These are phyloP conservation scores for Lolium multiflorum DNA, from an alignment of 176 grass and related monocot genomes.

Conservation along the genomic window DNA sequence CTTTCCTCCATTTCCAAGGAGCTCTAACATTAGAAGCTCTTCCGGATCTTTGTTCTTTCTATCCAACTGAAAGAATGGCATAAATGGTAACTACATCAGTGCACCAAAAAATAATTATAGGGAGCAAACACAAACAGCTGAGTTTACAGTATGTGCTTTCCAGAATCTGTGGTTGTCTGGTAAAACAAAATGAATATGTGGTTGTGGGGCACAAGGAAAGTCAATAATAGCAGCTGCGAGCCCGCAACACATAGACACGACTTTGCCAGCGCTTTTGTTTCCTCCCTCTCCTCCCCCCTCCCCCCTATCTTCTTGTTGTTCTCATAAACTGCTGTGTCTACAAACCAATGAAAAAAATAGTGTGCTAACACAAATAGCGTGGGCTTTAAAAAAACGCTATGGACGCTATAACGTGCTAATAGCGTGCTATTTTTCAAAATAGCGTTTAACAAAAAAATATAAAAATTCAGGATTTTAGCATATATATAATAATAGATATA, in stretches of 20 bases:
- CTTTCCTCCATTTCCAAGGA: slow-evolving; percentile 89
- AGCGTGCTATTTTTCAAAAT: too few species aligned
- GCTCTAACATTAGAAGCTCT: slow-evolving; percentile 77
- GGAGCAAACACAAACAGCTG: not conserved
- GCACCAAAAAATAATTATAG: slow-evolving; percentile 13
- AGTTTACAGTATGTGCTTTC: not conserved
- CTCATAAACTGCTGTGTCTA: slow-evolving; percentile 9
- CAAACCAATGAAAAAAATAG: too few species aligned
- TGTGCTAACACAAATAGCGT: too few species aligned
- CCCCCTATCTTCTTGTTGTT: not conserved
- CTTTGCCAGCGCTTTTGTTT: not conserved
- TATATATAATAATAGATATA: too few species aligned
- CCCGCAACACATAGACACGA: not conserved
- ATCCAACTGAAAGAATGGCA: slow-evolving; percentile 73
- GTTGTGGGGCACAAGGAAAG: not conserved
- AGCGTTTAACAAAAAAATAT: too few species aligned
- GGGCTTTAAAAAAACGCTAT: too few species aligned
- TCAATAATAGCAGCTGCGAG: not conserved
- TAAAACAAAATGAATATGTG: not conserved
- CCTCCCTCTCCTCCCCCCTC: not conserved
- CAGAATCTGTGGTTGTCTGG: not conserved
- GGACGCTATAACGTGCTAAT: too few species aligned
- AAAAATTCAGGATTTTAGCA: too few species aligned
- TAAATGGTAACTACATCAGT: slow-evolving; percentile 25
- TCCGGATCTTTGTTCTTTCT: slow-evolving; percentile 59